These are phyloP conservation scores for Staphylotrichum tortipilum DNA, from an alignment of 495 filamentous ascomycete species.

Conservation along the genomic window DNA sequence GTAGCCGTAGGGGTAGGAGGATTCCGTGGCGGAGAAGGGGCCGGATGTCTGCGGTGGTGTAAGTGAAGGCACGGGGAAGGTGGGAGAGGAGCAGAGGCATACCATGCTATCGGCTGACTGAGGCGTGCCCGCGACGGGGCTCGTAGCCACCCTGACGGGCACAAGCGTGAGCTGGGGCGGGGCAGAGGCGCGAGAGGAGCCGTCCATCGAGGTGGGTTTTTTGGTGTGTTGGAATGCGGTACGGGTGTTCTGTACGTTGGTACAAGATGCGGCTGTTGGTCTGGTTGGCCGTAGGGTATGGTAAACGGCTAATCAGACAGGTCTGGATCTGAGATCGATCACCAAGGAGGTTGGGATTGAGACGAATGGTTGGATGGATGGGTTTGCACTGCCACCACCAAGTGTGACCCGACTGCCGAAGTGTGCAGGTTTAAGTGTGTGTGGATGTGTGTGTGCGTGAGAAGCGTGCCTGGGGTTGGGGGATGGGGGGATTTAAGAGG, in stretches of 20 bases:
- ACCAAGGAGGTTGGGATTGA: neutral
- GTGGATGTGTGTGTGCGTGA: neutral
- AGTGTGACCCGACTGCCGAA: neutral
- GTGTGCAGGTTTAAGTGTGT: slow-evolving; percentile 5
- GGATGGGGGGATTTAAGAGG: neutral
- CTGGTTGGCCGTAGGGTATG: neutral
- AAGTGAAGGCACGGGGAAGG: neutral
- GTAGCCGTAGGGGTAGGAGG: too few relatives aligned
- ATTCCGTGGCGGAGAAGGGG: neutral
- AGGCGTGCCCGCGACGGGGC: neutral
- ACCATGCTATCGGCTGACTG: slow-evolving; percentile 4
- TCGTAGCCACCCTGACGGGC: slow-evolving; percentile 2
- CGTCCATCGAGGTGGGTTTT: slow-evolving; percentile 1
- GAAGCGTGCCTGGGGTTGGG: neutral
- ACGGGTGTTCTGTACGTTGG: neutral
- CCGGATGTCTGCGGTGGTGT: neutral
- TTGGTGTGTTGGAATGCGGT: too few relatives aligned
- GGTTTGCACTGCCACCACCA: slow-evolving; percentile 16
- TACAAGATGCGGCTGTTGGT: neutral
- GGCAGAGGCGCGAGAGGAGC: slow-evolving; percentile 6
- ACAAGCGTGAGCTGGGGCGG: slow-evolving; percentile 10
- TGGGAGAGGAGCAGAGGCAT: neutral
- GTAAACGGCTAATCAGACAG: too few relatives aligned
- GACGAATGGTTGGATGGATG: slow-evolving; percentile 1
- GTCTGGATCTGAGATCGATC: too few relatives aligned